These are phyloP conservation scores for Kandelia obovata DNA, from an alignment of 345 rosid species.

Conservation along the genomic window DNA sequence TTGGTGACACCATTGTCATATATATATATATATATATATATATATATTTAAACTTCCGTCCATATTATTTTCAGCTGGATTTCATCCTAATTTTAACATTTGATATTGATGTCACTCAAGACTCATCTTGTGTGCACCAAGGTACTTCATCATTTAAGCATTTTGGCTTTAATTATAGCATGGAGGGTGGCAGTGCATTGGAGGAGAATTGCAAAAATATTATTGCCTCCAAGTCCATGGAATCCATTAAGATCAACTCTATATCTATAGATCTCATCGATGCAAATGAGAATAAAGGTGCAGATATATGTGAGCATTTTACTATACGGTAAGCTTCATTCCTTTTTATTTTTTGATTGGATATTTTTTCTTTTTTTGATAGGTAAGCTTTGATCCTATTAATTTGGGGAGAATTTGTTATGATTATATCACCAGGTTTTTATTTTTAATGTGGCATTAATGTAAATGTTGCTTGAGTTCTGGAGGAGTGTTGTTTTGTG, in stretches of 20 bases:
- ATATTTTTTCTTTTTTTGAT: not conserved
- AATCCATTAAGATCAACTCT: constrained; percentile 49
- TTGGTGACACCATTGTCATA: too few species aligned
- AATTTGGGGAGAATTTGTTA: too few species aligned
- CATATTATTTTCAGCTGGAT: too few species aligned
- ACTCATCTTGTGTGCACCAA: constrained; percentile 9
- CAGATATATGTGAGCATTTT: constrained; percentile 53
- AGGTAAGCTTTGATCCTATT: not conserved
- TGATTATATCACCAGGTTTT: too few species aligned
- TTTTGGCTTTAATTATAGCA: constrained; percentile 10
- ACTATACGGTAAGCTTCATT: constrained; percentile 61
- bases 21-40: too few species aligned
- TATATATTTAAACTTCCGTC: too few species aligned
- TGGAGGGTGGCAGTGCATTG: constrained; percentile 24
- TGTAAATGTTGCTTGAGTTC: too few species aligned
- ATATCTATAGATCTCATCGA: constrained; percentile 49
- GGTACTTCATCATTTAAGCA: constrained; percentile 7
- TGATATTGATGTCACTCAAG: not conserved
- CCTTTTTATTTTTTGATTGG: constrained; percentile 4
- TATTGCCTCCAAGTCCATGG: constrained; percentile 33
- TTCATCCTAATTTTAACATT: not conserved
- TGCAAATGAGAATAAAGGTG: constrained; percentile 32
- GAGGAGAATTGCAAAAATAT: constrained; percentile 34
- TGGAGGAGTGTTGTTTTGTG: too few species aligned
- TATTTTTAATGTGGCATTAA: too few species aligned